Evolutionary conservation across 2,329 filamentous ascomycete species (phyloP).

Genomic region (Aureobasidium sp.): DNA sequence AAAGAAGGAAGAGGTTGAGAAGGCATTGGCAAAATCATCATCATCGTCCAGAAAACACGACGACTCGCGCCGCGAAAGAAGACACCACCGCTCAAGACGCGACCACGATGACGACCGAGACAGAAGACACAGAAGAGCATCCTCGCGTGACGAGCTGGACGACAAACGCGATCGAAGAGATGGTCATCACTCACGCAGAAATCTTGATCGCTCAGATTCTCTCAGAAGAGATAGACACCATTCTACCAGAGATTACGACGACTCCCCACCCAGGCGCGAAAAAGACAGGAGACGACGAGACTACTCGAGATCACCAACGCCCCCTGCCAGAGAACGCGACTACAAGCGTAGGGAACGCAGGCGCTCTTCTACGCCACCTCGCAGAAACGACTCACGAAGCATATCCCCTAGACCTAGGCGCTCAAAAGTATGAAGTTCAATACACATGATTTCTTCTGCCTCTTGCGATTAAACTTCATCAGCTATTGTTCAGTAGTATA

Average conservation of each 20-base stretch:
- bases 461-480: not conserved
- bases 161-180: constrained; percentile 2
- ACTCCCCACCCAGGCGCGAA: not conserved
- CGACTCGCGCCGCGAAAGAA: constrained; percentile 29
- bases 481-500: too few relatives aligned
- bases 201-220: not conserved
- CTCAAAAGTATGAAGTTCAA: not conserved
- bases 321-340: not conserved
- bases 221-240: not conserved
- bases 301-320: not conserved
- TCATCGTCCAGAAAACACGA: constrained; percentile 43
- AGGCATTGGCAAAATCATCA: constrained; percentile 49
- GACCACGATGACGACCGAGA: constrained; percentile 15
- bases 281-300: constrained; percentile 1
- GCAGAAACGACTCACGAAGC: not conserved
- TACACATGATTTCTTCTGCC: not conserved
- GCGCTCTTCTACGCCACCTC: not conserved
- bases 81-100: constrained; percentile 32
- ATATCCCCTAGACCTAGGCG: constrained; percentile 1
- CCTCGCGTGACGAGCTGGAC: constrained; percentile 9
- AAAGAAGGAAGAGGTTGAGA: constrained; percentile 80
- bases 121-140: constrained; percentile 12
- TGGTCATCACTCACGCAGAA: not conserved
- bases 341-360: not conserved
- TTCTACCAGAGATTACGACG: not conserved